phyloP scores from a whole-genome alignment of 225 moss, liverwort and hornwort species.

The Ulota crispa region DNA sequence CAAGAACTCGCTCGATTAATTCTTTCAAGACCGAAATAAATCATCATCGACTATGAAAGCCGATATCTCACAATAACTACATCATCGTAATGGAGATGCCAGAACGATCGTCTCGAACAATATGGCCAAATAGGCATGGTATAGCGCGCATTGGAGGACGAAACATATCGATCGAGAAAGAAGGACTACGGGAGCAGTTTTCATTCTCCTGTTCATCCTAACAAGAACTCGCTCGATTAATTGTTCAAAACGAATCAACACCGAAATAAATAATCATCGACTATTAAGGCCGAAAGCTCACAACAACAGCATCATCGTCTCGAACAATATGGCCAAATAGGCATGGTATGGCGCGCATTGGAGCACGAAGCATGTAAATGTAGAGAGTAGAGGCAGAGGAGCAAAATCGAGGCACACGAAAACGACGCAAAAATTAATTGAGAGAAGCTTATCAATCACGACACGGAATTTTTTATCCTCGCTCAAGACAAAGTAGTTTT shows the following conservation, averaged over 20 bases:
- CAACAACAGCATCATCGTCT: neutral
- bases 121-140: neutral
- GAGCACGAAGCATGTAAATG: constrained; percentile 7
- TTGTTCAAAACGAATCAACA: too few relatives aligned
- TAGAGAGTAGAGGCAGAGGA: constrained; percentile 3
- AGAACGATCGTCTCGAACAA: neutral
- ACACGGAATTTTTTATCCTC: neutral
- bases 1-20: too few relatives aligned
- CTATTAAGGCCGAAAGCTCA: too few relatives aligned
- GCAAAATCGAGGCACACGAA: neutral
- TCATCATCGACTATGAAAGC: too few relatives aligned
- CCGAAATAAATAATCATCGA: too few relatives aligned
- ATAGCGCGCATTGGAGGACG: neutral
- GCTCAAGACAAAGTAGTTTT: neutral
- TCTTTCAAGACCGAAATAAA: too few relatives aligned
- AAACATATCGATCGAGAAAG: constrained; percentile 8
- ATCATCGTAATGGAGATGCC: neutral
- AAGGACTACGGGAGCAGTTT: neutral
- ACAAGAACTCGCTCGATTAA: too few relatives aligned
- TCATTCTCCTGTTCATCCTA: too few relatives aligned
- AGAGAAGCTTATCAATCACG: neutral
- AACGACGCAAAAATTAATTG: neutral
- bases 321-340: neutral
- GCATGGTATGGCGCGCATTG: constrained; percentile 15
- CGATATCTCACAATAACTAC: neutral